These are phyloP conservation scores for Nannizziopsis barbatae DNA, from an alignment of 2,329 filamentous ascomycete genomes.

Conservation along the genomic window DNA sequence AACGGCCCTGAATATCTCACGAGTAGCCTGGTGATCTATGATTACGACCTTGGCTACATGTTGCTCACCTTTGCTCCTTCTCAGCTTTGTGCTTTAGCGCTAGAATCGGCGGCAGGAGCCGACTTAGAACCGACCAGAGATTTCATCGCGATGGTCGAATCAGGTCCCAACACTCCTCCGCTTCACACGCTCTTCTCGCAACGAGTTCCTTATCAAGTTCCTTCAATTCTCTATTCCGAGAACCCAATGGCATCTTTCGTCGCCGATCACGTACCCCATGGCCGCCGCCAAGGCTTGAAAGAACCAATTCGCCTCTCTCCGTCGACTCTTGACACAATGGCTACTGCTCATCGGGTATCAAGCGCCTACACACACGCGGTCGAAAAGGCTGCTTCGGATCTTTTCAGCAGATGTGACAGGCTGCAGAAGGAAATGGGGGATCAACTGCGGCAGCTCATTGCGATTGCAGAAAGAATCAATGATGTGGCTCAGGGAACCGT, in stretches of 20 bases:
- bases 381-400: slow-evolving; percentile 39
- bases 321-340: slow-evolving; percentile 39
- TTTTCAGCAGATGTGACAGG: slow-evolving; percentile 43
- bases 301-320: slow-evolving; percentile 40
- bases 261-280: slow-evolving; percentile 34
- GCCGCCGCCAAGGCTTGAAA: slow-evolving; percentile 33
- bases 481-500: slow-evolving; percentile 28
- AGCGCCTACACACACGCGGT: slow-evolving; percentile 37
- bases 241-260: slow-evolving; percentile 33
- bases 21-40: slow-evolving; percentile 43
- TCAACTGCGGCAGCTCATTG: slow-evolving; percentile 36
- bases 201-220: slow-evolving; percentile 35
- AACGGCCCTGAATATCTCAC: slow-evolving; percentile 30
- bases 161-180: slow-evolving; percentile 18
- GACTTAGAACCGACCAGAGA: slow-evolving; percentile 23
- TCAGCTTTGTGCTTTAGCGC: slow-evolving; percentile 41
- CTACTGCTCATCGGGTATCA: slow-evolving; percentile 37
- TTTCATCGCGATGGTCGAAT: slow-evolving; percentile 19
- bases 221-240: slow-evolving; percentile 31
- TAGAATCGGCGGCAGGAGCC: slow-evolving; percentile 38
- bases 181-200: slow-evolving; percentile 23
- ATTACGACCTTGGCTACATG: slow-evolving; percentile 48
- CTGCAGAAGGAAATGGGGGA: slow-evolving; percentile 38
- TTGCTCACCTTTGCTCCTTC: slow-evolving; percentile 41
- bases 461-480: slow-evolving; percentile 37